Conservation (phyloP, 192 early-diverging fungal genomes). For the Podila horticola region DNA sequence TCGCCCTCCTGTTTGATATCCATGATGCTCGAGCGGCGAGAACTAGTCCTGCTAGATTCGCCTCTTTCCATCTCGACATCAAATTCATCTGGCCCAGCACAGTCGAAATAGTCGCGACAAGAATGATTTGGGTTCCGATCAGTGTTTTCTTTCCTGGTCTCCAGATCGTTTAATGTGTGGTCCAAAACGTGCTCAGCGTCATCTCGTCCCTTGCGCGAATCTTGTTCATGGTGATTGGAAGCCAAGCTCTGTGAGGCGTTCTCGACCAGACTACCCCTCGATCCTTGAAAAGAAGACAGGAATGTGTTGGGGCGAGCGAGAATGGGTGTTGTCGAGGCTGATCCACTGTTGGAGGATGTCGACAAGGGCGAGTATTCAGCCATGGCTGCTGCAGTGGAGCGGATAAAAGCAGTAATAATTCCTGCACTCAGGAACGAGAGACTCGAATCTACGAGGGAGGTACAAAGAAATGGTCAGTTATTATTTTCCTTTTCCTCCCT, state of each 20-base stretch:
- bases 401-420: constrained; percentile 7
- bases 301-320: background rate
- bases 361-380: background rate
- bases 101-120: background rate
- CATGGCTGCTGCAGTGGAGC: constrained; percentile 9
- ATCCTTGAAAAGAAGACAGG: constrained; percentile 1
- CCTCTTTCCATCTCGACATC: background rate
- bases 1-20: background rate
- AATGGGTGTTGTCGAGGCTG: constrained; percentile 8
- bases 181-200: background rate
- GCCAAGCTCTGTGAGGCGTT: background rate
- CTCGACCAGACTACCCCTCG: background rate
- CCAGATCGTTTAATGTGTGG: background rate
- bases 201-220: background rate
- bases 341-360: background rate
- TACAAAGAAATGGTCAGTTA: background rate
- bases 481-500: too few species aligned
- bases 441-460: background rate
- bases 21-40: constrained; percentile 5
- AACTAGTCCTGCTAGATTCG: constrained; percentile 16
- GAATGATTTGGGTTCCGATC: background rate
- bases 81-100: too few species aligned
- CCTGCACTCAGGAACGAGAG: background rate
- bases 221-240: background rate
- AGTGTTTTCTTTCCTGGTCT: background rate